Percentiles rank a stretch among this genome's conserved stretches.
phyloP scores from a whole-genome alignment of 2,329 filamentous ascomycete species.

The Paracamarosporium sp. region DNA sequence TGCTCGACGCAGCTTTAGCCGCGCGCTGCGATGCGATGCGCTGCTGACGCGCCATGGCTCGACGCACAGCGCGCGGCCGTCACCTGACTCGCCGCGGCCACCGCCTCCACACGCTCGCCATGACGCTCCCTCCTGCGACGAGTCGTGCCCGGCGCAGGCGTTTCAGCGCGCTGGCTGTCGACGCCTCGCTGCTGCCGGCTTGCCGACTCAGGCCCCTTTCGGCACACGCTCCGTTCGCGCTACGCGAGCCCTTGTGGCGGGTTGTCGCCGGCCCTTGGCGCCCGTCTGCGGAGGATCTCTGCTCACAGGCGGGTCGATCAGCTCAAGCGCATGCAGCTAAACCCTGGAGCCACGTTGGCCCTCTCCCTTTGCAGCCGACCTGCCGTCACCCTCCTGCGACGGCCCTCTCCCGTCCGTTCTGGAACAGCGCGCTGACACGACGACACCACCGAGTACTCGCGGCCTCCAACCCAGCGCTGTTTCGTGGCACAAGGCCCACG shows the following conservation, averaged over 20 bases:
- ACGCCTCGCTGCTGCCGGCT: constrained; percentile 35
- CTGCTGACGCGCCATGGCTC: background rate
- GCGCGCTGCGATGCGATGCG: background rate
- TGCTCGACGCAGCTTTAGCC: background rate
- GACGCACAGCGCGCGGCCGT: background rate
- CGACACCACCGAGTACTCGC: background rate
- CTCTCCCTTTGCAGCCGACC: constrained; percentile 31
- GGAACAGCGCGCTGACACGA: constrained; percentile 26
- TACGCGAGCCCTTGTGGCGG: constrained; percentile 38
- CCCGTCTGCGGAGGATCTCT: constrained; percentile 46
- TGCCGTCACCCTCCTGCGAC: constrained; percentile 15
- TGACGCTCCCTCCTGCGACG: constrained; percentile 28
- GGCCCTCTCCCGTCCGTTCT: constrained; percentile 22
- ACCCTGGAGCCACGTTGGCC: constrained; percentile 48
- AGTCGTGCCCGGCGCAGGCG: constrained; percentile 17
- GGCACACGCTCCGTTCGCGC: constrained; percentile 39
- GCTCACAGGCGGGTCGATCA: constrained; percentile 47
- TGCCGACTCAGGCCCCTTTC: constrained; percentile 34
- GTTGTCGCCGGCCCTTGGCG: constrained; percentile 42
- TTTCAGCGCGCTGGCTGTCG: constrained; percentile 44
- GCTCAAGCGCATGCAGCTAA: constrained; percentile 48
- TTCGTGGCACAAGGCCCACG: constrained; percentile 27
- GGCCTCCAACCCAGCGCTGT: background rate
- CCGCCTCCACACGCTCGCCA: constrained; percentile 2
- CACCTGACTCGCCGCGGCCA: background rate